phyloP scores from a whole-genome alignment of 148 eudicot species.

The Rhododendron simsii region DNA sequence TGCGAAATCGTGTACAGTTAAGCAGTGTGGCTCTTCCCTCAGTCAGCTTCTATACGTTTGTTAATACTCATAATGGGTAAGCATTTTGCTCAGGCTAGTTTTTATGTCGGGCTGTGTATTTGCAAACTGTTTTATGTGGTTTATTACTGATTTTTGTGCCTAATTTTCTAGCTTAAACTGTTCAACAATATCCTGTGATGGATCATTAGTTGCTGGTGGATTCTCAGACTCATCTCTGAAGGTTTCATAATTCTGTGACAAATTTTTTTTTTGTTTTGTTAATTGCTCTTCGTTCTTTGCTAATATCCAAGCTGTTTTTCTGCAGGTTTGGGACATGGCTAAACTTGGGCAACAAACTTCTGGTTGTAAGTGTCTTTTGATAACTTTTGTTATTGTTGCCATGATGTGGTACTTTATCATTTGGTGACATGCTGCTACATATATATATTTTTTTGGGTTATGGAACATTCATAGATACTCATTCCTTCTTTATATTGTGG shows the following conservation, averaged over 20 bases:
- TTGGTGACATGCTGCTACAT: not conserved
- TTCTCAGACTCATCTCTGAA: slow-evolving; percentile 94
- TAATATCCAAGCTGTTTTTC: slow-evolving; percentile 4
- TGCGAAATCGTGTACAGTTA: slow-evolving; percentile 91
- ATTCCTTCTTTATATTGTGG: not conserved
- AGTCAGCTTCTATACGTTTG: slow-evolving; percentile 89
- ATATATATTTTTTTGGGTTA: not conserved
- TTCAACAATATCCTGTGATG: slow-evolving; percentile 93
- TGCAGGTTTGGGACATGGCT: slow-evolving; percentile 97
- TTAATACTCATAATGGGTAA: slow-evolving; percentile 89
- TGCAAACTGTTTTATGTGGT: slow-evolving; percentile 3
- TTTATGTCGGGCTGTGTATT: not conserved
- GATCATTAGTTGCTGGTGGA: slow-evolving; percentile 98
- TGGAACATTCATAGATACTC: not conserved
- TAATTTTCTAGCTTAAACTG: slow-evolving; percentile 62
- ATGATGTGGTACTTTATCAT: not conserved
- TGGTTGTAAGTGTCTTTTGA: slow-evolving; percentile 48
- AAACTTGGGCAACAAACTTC: slow-evolving; percentile 69
- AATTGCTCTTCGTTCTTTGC: slow-evolving; percentile 6
- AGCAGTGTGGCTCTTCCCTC: slow-evolving; percentile 82
- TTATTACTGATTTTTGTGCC: not conserved
- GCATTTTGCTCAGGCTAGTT: slow-evolving; percentile 4
- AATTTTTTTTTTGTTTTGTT: not conserved
- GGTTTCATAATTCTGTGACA: slow-evolving; percentile 31
- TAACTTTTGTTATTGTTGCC: not conserved